Evolutionary conservation across 1,284 basidiomycete genomes (phyloP).

Genomic region (Stereum hirsutum): DNA sequence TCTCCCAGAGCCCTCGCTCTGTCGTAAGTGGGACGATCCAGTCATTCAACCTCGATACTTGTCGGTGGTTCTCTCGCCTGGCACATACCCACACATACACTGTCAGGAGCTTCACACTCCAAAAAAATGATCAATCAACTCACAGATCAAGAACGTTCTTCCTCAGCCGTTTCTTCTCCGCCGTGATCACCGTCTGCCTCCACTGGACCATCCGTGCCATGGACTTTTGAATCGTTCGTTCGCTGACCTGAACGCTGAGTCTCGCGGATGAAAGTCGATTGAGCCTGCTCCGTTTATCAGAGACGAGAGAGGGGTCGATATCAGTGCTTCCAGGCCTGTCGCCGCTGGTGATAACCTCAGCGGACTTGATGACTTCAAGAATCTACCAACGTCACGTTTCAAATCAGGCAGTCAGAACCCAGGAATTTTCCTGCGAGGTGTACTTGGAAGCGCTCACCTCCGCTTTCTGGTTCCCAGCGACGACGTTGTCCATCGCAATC

Average conservation of each 20-base stretch:
- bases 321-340: conserved; percentile 30
- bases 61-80: conserved; percentile 64
- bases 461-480: conserved; percentile 48
- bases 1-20: conserved; percentile 78
- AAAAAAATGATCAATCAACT: conserved; percentile 15
- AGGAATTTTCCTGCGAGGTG: too few species aligned
- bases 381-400: conserved; percentile 30
- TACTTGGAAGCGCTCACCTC: conserved; percentile 48
- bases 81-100: conserved; percentile 3
- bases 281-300: conserved; percentile 38
- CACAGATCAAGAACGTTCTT: conserved; percentile 67
- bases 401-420: not conserved
- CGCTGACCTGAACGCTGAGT: conserved; percentile 53
- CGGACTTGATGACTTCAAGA: conserved; percentile 42
- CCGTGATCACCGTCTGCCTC: conserved; percentile 53
- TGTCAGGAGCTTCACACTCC: not conserved
- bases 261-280: conserved; percentile 43
- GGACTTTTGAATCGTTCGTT: conserved; percentile 51
- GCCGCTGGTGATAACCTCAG: conserved; percentile 44
- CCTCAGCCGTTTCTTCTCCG: conserved; percentile 61
- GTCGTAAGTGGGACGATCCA: conserved; percentile 49
- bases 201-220: conserved; percentile 57
- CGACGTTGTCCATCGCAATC: conserved; percentile 51
- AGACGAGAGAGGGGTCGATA: conserved; percentile 43
- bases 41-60: conserved; percentile 50